Base-by-base conservation (phyloP, 179 eudicot genomes). In the Spergularia azorica region DNA sequence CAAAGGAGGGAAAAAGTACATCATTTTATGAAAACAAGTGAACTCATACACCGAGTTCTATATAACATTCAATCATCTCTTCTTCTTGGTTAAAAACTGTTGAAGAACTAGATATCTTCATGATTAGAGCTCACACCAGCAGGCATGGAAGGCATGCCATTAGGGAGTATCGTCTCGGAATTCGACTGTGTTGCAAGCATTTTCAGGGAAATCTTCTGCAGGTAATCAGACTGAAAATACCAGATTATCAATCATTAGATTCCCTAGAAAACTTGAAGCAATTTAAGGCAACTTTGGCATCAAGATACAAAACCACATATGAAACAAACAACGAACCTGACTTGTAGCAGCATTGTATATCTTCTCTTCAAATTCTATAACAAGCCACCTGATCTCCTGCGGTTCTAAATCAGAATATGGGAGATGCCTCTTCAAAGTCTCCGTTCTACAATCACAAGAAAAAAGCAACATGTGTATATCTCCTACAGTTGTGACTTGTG, bases 121-220 rank as follows among this genome's bases (percentile, higher is more conserved):
- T 91, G 89, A 81, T 83, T 90, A 79, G 82, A 78, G 80, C 86
- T 83, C 79, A 77, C 79, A 77, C 81, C 73, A 26, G 86, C 77
- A 64, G 89, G 71, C 78, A 83, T 88, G 57, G 97, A 63, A 69
- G 90, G 83, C 81, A 85, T 15, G 79, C 91, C 61, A 84, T 83
- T 90, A 17, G 87, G 77, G 77, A 87, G 79, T 59, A 88, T 48
- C 79, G 81, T 89, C 74, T 92, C 96, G 46, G 95, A 90, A 78
- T 89, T 95, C n/a, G 92, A 84, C 88, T 95, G 97, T 95, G 93
- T 90, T 2, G 95, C 89, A 66, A 90, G 86, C 97, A 91, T 90
- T 87, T 93, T 95, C 80, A 93, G 78, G 67, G 99, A 95, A 69
- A 95, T 95, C 81, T 90, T 93, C 83, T 95, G 87, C 85, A 95